phyloP scores from a whole-genome alignment of 208 protist genomes.

The Trypanosoma conorhini region DNA sequence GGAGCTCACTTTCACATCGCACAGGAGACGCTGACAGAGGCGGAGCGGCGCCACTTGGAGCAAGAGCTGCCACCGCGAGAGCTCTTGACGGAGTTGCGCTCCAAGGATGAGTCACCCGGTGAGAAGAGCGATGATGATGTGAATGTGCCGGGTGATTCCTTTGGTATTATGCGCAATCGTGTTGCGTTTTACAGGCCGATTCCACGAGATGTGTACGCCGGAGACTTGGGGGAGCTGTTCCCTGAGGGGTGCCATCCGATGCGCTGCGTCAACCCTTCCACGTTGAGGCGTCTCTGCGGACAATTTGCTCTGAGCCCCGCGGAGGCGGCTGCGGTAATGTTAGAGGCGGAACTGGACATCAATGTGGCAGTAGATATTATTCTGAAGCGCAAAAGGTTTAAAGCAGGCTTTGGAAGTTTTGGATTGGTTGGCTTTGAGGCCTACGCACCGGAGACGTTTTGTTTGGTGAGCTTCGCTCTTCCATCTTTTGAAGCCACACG shows the following conservation, averaged over 20 bases:
- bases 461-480: constrained; percentile 74
- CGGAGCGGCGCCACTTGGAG: constrained; percentile 64
- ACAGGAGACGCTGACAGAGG: constrained; percentile 36
- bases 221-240: constrained; percentile 62
- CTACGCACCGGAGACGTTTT: constrained; percentile 88
- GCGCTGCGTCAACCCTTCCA: constrained; percentile 54
- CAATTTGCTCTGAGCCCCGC: constrained; percentile 56
- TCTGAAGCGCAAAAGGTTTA: constrained; percentile 45
- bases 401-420: constrained; percentile 58
- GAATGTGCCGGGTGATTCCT: constrained; percentile 80
- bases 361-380: constrained; percentile 66
- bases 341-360: constrained; percentile 54
- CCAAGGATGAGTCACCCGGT: constrained; percentile 33
- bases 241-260: constrained; percentile 59
- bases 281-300: constrained; percentile 55
- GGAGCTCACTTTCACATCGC: not conserved
- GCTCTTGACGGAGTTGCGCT: constrained; percentile 55
- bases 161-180: constrained; percentile 88
- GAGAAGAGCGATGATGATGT: constrained; percentile 48
- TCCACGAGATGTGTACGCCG: constrained; percentile 33
- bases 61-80: constrained; percentile 73
- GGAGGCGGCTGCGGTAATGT: constrained; percentile 54
- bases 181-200: constrained; percentile 81
- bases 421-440: constrained; percentile 82
- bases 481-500: constrained; percentile 60